These are phyloP conservation scores for Russula sp. DNA, from an alignment of 768 basidiomycete species.

Conservation along the genomic window DNA sequence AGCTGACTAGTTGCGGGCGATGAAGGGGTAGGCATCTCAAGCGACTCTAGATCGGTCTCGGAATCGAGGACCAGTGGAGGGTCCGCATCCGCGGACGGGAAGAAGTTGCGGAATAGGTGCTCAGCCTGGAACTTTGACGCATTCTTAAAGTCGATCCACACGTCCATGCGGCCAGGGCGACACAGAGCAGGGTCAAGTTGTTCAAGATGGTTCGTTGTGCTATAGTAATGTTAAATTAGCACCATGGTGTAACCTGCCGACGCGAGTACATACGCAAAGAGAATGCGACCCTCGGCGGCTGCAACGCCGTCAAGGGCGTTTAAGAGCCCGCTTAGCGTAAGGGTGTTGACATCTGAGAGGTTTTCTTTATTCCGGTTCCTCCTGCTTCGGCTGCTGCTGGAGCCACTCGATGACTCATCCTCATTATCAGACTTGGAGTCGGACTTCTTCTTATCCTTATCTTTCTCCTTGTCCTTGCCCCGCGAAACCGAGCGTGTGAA, in stretches of 20 bases:
- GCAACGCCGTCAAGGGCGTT: conserved; percentile 87
- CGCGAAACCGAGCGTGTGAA: conserved; percentile 75
- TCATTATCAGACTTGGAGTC: conserved; percentile 39
- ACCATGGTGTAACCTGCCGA: conserved; percentile 5
- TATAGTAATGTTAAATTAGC: conserved; percentile 34
- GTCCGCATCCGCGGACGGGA: conserved; percentile 68
- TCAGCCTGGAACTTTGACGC: conserved; percentile 84
- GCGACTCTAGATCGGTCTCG: conserved; percentile 47
- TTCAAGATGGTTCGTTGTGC: conserved; percentile 90
- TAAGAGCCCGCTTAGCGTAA: conserved; percentile 75
- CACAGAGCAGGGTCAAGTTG: conserved; percentile 85
- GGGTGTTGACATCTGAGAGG: conserved; percentile 74
- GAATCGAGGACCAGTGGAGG: conserved; percentile 34
- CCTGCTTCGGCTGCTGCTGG: conserved; percentile 41
- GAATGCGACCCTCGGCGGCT: conserved; percentile 79
- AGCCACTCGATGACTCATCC: conserved; percentile 38
- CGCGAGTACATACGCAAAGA: conserved; percentile 73
- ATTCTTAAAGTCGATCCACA: conserved; percentile 89
- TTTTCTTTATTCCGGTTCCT: conserved; percentile 53
- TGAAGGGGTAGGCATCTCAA: conserved; percentile 44
- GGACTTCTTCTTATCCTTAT: conserved; percentile 40
- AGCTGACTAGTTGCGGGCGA: conserved; percentile 47
- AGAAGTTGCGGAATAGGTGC: conserved; percentile 85
- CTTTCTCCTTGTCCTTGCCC: conserved; percentile 51
- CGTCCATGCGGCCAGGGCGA: conserved; percentile 91